These are phyloP conservation scores for Lithospermum erythrorhizon DNA, from an alignment of 257 asterid species.

Conservation along the genomic window DNA sequence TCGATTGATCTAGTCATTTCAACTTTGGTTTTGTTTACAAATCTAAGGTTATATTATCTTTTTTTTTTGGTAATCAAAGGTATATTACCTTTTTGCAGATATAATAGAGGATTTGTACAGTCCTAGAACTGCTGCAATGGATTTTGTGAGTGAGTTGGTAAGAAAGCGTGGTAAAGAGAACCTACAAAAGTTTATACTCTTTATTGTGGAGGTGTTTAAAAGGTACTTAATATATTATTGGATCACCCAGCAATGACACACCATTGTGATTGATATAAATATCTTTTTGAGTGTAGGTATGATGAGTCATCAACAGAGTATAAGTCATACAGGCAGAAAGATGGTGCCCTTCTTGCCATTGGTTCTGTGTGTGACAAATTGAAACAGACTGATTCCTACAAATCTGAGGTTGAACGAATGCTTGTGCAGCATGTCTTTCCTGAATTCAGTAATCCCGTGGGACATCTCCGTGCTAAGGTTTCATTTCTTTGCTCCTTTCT, in stretches of 20 bases:
- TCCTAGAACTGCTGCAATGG: conserved; percentile 99
- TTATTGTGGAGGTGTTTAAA: conserved; percentile 74
- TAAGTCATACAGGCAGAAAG: conserved; percentile 81
- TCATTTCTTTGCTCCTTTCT: conserved; percentile 6
- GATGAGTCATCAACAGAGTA: conserved; percentile 59
- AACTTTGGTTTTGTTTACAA: conserved; percentile 2
- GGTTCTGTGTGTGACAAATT: conserved; percentile 94
- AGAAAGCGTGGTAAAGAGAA: conserved; percentile 95
- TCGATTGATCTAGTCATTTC: not conserved
- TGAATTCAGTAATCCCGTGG: conserved; percentile 78
- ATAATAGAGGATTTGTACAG: conserved; percentile 95
- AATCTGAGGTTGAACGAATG: conserved; percentile 86
- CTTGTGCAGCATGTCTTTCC: conserved; percentile 94
- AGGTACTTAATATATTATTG: conserved; percentile 32
- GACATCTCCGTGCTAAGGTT: conserved; percentile 97
- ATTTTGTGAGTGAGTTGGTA: conserved; percentile 94
- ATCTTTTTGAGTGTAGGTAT: conserved; percentile 36
- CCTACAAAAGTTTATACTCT: conserved; percentile 78
- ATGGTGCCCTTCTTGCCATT: conserved; percentile 96
- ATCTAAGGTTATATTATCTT: conserved; percentile 6
- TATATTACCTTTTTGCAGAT: conserved; percentile 33
- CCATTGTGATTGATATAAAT: not conserved
- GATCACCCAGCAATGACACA: not conserved
- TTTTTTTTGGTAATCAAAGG: too few relatives aligned
- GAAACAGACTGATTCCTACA: conserved; percentile 88